These are phyloP conservation scores for Pichia insulana DNA, from an alignment of 805 yeast species.

Conservation along the genomic window DNA sequence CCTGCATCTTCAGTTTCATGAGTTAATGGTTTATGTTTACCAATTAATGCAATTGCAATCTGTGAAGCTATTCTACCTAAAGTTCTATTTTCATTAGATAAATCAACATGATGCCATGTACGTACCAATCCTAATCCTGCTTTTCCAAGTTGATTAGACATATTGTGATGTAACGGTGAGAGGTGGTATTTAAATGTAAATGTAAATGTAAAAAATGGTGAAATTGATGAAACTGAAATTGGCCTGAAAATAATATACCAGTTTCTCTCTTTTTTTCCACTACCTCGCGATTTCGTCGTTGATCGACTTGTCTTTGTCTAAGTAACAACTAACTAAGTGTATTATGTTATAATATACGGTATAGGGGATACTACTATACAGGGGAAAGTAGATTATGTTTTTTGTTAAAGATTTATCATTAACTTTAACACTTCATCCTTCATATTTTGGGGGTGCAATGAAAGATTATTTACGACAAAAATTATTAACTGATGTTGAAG, in stretches of 20 bases:
- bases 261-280: too few relatives aligned
- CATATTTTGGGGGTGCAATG: conserved; percentile 97
- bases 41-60: conserved; percentile 82
- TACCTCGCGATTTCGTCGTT: too few relatives aligned
- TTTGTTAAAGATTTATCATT: conserved; percentile 77
- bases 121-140: conserved; percentile 50
- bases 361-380: neutral
- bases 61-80: conserved; percentile 87
- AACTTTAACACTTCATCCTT: conserved; percentile 90
- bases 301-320: too few relatives aligned
- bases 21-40: conserved; percentile 93
- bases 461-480: conserved; percentile 85
- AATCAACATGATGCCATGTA: conserved; percentile 93
- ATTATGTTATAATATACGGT: too few relatives aligned
- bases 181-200: too few relatives aligned
- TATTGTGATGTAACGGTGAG: too few relatives aligned
- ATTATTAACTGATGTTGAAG: conserved; percentile 91
- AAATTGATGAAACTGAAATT: too few relatives aligned
- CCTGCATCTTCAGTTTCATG: conserved; percentile 81
- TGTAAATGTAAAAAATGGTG: too few relatives aligned
- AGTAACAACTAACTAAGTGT: too few relatives aligned
- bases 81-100: conserved; percentile 74
- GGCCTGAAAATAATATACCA: too few relatives aligned
- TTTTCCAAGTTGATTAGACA: conserved; percentile 42
- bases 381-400: conserved; percentile 17